These are phyloP conservation scores for Hanseniaspora opuntiae DNA, from an alignment of 805 yeast genomes.

Conservation along the genomic window DNA sequence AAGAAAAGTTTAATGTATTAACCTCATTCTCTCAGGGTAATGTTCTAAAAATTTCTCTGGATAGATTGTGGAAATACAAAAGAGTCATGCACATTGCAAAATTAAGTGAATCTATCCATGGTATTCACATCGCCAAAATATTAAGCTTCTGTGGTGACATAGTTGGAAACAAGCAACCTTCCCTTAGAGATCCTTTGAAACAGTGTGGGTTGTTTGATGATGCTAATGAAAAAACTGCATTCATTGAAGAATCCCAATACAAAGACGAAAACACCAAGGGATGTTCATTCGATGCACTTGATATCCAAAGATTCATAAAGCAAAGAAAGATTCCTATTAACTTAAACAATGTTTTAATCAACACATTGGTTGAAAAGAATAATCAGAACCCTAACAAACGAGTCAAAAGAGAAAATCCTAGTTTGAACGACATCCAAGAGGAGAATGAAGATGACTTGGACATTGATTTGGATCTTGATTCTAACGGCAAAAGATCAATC, in stretches of 20 bases:
- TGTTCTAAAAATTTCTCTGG: slow-evolving; percentile 36
- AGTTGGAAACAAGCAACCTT: slow-evolving; percentile 9
- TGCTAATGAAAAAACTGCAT: slow-evolving; percentile 27
- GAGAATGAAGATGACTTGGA: slow-evolving; percentile 16
- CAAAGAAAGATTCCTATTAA: slow-evolving; percentile 25
- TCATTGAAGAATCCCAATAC: slow-evolving; percentile 19
- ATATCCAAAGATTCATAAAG: slow-evolving; percentile 31
- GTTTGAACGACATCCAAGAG: slow-evolving; percentile 21
- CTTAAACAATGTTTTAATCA: slow-evolving; percentile 33
- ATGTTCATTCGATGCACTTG: slow-evolving; percentile 31
- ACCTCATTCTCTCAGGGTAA: slow-evolving; percentile 24
- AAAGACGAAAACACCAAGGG: slow-evolving; percentile 27
- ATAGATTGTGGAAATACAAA: slow-evolving; percentile 51
- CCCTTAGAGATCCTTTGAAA: slow-evolving; percentile 27
- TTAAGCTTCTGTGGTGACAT: slow-evolving; percentile 24
- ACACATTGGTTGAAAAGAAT: slow-evolving; percentile 22
- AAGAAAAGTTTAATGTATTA: slow-evolving; percentile 27
- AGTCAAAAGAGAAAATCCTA: slow-evolving; percentile 21
- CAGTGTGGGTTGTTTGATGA: slow-evolving; percentile 41
- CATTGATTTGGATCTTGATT: slow-evolving; percentile 17
- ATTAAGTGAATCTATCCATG: slow-evolving; percentile 37
- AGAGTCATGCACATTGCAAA: slow-evolving; percentile 52
- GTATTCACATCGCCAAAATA: slow-evolving; percentile 46
- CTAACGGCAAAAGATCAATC: slow-evolving; percentile 18
- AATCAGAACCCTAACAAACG: slow-evolving; percentile 25